These are phyloP conservation scores for Solanum aculeatissimum DNA, from an alignment of 305 asterid genomes.

Conservation along the genomic window DNA sequence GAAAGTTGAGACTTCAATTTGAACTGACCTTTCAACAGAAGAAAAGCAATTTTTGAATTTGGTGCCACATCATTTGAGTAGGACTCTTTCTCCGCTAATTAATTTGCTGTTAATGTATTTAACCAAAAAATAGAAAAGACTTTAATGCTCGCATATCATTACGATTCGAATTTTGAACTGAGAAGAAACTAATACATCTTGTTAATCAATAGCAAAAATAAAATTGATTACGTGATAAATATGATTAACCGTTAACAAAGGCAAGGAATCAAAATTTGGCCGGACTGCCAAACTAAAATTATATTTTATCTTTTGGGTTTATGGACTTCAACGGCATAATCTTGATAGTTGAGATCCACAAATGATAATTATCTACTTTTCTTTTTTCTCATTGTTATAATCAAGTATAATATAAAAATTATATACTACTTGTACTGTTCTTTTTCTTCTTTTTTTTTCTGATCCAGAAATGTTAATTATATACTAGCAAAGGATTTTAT, in stretches of 20 bases:
- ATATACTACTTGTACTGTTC: neutral
- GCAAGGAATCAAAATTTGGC: neutral
- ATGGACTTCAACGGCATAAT: neutral
- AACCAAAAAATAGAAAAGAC: neutral
- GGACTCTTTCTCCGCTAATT: neutral
- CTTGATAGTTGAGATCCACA: neutral
- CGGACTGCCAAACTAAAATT: neutral
- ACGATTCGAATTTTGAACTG: neutral
- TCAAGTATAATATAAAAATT: neutral
- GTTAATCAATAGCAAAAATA: neutral
- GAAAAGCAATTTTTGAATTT: slow-evolving; percentile 6
- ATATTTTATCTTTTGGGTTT: neutral
- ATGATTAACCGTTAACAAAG: neutral
- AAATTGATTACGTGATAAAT: neutral
- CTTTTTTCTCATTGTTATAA: neutral
- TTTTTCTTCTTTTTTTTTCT: neutral
- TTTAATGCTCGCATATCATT: neutral
- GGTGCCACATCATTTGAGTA: slow-evolving; percentile 15
- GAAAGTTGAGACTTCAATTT: slow-evolving; percentile 7
- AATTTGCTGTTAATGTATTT: neutral
- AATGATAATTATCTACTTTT: neutral
- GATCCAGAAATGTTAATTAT: neutral
- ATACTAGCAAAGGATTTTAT: neutral
- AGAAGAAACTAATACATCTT: neutral
- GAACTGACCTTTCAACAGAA: slow-evolving; percentile 28